Percentiles rank a stretch among this genome's conserved stretches.
These are phyloP conservation scores for Colletotrichum paranaense DNA, from an alignment of 2,329 filamentous ascomycete species.

Conservation along the genomic window DNA sequence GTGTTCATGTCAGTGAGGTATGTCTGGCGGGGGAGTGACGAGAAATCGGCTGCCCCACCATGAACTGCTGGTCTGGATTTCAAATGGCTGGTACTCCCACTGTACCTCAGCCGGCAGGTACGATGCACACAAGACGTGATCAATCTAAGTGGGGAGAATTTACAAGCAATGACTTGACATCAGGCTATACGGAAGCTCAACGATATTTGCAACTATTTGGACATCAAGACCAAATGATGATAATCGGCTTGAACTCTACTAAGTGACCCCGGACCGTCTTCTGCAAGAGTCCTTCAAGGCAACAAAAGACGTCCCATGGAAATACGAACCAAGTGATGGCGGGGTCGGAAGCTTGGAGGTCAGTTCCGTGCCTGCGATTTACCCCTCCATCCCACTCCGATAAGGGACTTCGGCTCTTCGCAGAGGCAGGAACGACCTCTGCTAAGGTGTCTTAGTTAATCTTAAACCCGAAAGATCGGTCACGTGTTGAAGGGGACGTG, in stretches of 20 bases:
- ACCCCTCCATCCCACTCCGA: background rate
- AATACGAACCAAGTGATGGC: background rate
- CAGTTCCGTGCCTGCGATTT: background rate
- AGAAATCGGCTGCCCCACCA: conserved; percentile 16
- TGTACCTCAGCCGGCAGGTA: background rate
- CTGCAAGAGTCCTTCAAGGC: background rate
- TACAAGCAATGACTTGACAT: background rate
- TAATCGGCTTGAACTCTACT: background rate
- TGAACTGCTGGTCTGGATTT: background rate
- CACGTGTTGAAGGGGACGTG: background rate
- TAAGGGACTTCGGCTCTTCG: background rate
- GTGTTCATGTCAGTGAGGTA: background rate
- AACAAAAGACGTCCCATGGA: background rate
- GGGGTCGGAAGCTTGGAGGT: background rate
- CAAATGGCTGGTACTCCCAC: background rate
- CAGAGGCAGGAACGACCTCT: background rate
- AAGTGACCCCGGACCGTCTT: background rate
- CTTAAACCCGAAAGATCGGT: background rate
- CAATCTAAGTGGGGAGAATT: background rate
- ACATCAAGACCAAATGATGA: background rate
- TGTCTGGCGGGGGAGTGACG: background rate
- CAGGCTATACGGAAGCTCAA: background rate
- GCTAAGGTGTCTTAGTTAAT: background rate
- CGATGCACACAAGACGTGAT: conserved; percentile 10
- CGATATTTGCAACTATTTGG: background rate